Evolutionary conservation across 2,329 filamentous ascomycete species (phyloP), one percentile per base, ranked within the genome.

Genomic region (Hawksworthiomyces lignivorus): DNA sequence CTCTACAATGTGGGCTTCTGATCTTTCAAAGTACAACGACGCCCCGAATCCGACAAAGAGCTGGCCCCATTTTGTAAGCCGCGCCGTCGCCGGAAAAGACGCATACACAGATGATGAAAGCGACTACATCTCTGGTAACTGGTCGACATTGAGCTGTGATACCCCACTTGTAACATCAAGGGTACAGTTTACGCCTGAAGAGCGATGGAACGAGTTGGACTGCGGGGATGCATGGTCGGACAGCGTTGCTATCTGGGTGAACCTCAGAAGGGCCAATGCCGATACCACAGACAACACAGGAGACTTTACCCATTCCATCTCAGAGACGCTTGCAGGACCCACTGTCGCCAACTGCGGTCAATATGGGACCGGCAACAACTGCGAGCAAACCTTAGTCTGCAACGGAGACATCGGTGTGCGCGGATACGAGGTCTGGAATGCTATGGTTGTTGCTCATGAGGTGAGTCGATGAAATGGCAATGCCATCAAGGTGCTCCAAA

Each of bases 221-320:
- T 39, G 48, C 2, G 43, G 49, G 10, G 46, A 39, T 17, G 57
- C 59, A 4, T 60, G 56, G 59, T 7, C 5, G 1, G 54, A 61
- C 29, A 47, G 51, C 6, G 42, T 56, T 7, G 30, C 20, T 8
- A 48, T 50, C 4, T 60, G 53, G 54, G 24, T 27, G 1, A 45
- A 48, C 4, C 43, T 37, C 14, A n/a, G n/a, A n/a, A n/a, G n/a
- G n/a, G n/a, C n/a, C n/a, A n/a, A n/a, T n/a, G 49, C 53, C 36
- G 12, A 26, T 8, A 12, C 24, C 8, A 8, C 8, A 8, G 21
- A 17, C 2, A 17, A 12, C 14, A 38, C 37, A 11, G 18, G 33
- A 5, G 14, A 36, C 26, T 52, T 56, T 38, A 38, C 29, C 12
- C 17, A 44, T 18, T 50, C 52, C 19, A 30, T 56, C 17, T 14